Conservation (phyloP, 192 early-diverging fungal species). For the Podila clonocystis region DNA sequence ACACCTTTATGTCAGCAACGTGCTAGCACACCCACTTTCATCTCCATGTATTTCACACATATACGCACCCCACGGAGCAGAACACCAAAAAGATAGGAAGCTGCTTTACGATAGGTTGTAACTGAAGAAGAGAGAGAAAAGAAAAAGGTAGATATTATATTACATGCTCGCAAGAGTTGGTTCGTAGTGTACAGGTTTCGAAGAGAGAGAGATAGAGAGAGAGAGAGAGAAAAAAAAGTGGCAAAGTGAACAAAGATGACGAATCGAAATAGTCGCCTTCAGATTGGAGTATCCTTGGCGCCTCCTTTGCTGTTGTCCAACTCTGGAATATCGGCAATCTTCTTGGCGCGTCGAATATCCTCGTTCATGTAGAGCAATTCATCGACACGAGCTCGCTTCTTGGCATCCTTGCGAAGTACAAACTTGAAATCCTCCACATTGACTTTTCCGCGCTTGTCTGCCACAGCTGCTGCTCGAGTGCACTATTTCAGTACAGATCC, state of each 20-base stretch:
- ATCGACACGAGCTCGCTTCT: constrained; percentile 86
- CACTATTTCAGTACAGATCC: constrained; percentile 45
- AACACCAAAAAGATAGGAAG: too few relatives aligned
- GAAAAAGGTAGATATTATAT: neutral
- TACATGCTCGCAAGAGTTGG: neutral
- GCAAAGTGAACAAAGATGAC: neutral
- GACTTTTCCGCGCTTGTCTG: constrained; percentile 67
- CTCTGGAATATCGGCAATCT: constrained; percentile 50
- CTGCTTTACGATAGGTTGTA: too few relatives aligned
- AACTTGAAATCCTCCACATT: constrained; percentile 81
- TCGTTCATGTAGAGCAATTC: constrained; percentile 83
- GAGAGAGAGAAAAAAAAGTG: neutral
- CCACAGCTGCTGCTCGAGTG: constrained; percentile 60
- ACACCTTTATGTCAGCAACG: too few relatives aligned
- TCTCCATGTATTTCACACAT: too few relatives aligned
- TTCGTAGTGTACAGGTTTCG: neutral
- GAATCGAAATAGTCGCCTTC: neutral
- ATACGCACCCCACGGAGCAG: too few relatives aligned
- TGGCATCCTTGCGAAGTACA: constrained; percentile 79
- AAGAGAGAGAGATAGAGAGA: too few relatives aligned
- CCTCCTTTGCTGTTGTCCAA: constrained; percentile 42
- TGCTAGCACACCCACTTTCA: too few relatives aligned
- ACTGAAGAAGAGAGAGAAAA: neutral
- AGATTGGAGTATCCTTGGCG: constrained; percentile 35
- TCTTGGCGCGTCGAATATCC: constrained; percentile 74